These are phyloP conservation scores for Cryptosporidium parvum DNA, from an alignment of 169 alveolate genomes.

Conservation along the genomic window DNA sequence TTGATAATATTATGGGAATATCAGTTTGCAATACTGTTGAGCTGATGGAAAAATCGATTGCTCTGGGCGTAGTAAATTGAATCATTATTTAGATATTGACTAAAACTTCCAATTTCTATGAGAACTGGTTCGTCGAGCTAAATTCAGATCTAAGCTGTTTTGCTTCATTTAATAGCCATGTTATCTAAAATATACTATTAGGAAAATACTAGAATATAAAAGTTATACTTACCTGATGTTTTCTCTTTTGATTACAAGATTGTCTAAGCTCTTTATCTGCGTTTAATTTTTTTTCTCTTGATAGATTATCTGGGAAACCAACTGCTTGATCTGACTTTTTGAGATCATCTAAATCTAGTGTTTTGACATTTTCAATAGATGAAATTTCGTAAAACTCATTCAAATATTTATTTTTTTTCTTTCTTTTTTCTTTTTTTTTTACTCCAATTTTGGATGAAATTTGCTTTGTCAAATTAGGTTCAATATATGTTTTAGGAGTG, in stretches of 20 bases:
- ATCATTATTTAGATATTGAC: too few relatives aligned
- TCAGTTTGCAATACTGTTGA: slow-evolving; percentile 17
- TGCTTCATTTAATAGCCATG: slow-evolving; percentile 71
- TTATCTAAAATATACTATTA: slow-evolving; percentile 8
- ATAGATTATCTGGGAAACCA: background rate
- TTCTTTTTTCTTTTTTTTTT: background rate
- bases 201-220: background rate
- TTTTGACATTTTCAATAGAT: slow-evolving; percentile 1
- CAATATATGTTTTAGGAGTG: background rate
- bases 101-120: background rate
- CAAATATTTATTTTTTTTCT: slow-evolving; percentile 40
- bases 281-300: background rate
- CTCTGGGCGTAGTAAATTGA: background rate
- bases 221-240: slow-evolving; percentile 62
- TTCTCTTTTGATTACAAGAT: slow-evolving; percentile 50
- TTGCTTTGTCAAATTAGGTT: background rate
- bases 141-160: slow-evolving; percentile 8
- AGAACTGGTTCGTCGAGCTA: background rate
- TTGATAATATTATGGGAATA: slow-evolving; percentile 55
- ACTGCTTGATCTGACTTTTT: background rate
- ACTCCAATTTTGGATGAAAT: background rate
- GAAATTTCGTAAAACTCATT: slow-evolving; percentile 17
- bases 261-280: slow-evolving; percentile 30
- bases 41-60: slow-evolving; percentile 44
- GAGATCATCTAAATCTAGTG: background rate